Evolutionary conservation across 2,329 filamentous ascomycete species (phyloP), one percentile per base, ranked within the genome.

Genomic region (Aspergillus carbonarius): DNA sequence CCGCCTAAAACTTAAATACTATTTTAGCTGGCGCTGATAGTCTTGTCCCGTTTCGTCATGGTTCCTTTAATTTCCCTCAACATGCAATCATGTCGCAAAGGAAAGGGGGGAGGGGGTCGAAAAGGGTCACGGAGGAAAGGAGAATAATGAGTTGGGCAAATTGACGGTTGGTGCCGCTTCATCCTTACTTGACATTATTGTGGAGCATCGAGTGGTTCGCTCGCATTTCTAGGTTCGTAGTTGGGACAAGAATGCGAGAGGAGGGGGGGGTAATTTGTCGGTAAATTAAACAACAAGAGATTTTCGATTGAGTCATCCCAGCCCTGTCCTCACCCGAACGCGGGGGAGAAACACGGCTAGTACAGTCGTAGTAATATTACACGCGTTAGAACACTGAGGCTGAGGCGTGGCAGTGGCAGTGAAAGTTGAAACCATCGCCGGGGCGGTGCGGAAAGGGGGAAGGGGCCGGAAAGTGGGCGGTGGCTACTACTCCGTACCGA

Each of bases 361-460:
- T 59, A 61, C 60, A 60, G 17, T 20, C 30, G 18, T 54, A 46
- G 62, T 67, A 60, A 65, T 62, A 53, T 57, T 58, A 57, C 49
- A 57, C 53, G 57, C 54, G 60, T 59, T 54, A 34, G n/a, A 37
- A 34, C 44, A 46, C 51, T 70, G 69, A 70, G 69, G 69, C 65
- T 71, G 63, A 62, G 58, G 62, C 48, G 54, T 27, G 35, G 48
- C 48, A 54, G 69, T 72, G 70, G 70, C 70, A 71, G 70, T 70
- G 69, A 23, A 23, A 23, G 23, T 23, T 23, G 23, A 66, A 63
- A 64, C 47, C 20, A 40, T 30, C 27, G 54, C 53, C 66, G 63
- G 60, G 68, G 69, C 67, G 70, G 70, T 72, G 69, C 68, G 49
- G 50, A 39, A 57, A 66, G 59, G 63, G 63, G 60, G 37, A 54